phyloP scores from a whole-genome alignment of 805 yeast species.

The Torulaspora franciscae region DNA sequence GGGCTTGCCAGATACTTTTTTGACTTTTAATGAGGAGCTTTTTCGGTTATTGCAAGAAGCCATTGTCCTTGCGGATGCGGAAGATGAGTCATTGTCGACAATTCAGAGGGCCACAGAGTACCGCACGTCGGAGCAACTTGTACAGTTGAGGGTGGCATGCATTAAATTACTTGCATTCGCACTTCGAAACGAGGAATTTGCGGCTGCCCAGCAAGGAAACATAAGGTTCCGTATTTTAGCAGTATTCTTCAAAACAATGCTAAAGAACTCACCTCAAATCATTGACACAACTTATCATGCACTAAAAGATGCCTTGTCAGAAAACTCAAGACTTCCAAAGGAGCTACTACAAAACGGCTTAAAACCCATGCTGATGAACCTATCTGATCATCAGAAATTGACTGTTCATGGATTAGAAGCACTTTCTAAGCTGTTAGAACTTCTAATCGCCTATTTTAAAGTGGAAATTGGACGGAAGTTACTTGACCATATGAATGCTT shows the following conservation, averaged over 20 bases:
- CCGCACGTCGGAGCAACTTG: conserved; percentile 80
- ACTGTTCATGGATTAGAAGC: conserved; percentile 91
- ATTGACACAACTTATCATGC: conserved; percentile 94
- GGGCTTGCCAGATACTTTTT: conserved; percentile 70
- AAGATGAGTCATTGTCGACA: conserved; percentile 89
- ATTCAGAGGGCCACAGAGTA: conserved; percentile 82
- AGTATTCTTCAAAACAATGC: conserved; percentile 88
- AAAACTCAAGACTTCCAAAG: conserved; percentile 84
- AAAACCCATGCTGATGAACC: conserved; percentile 90
- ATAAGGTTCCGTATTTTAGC: conserved; percentile 83
- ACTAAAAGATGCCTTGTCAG: conserved; percentile 72
- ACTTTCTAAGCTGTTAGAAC: conserved; percentile 75
- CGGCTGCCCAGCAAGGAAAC: conserved; percentile 66
- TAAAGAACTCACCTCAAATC: conserved; percentile 77
- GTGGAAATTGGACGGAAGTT: conserved; percentile 94
- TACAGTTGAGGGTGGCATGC: conserved; percentile 85
- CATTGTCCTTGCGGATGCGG: conserved; percentile 92
- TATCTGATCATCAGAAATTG: conserved; percentile 87
- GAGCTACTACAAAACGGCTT: conserved; percentile 92
- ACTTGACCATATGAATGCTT: conserved; percentile 88
- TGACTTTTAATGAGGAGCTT: conserved; percentile 84
- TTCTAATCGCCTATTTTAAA: conserved; percentile 86
- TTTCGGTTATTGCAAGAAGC: conserved; percentile 84
- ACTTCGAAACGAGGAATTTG: conserved; percentile 75
- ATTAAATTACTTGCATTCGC: conserved; percentile 78